Base-by-base conservation (phyloP, 1,139 yeast species). In the Hyphopichia burtonii region DNA sequence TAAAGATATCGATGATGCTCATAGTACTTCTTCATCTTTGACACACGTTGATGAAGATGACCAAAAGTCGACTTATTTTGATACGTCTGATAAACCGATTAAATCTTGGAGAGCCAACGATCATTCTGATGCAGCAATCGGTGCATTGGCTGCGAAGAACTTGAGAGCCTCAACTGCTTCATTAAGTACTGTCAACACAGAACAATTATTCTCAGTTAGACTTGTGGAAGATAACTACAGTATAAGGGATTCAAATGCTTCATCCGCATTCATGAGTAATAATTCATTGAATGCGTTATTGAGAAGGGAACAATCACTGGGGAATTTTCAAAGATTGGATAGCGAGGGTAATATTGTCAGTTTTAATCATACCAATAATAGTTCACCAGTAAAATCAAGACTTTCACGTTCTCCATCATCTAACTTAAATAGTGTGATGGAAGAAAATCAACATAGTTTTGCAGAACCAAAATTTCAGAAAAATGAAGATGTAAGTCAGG, bases 161-260 rank as follows among this genome's bases (percentile, higher is more conserved):
- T 49, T 56, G 25, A 64, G 76, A 52, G 52, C 78, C 39, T 86
- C 94, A 16, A 72, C 80, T 45, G 79, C 78, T 28, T 86, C 96
- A 0, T 57, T 86, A 49, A 91, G 93, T 30, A 89, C 96, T 0
- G 93, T 90, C 22, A 83, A 93, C 38, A 87, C 96, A 0, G 90
- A 84, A 44, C 94, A 89, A 60, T 71, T 90, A 37, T 76, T 89
- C 55, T 85, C 90, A 9, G 89, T 93, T 32, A 77, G 91, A 54
- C 68, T 88, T 39, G 91, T 88, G 19, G 86, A 82, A 18, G 85
- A 82, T 51, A 67, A 68, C 38, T 53, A 73, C 18, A 65, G 68
- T 6, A 49, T 61, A 39, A 62, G 80, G 54, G 73, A 71, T 44
- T 77, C 71, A 37, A 52, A 50, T 37, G 58, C 46, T 36, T 58